These are phyloP conservation scores for Populus trichocarpa DNA, from an alignment of 441 rosid genomes.

Conservation along the genomic window DNA sequence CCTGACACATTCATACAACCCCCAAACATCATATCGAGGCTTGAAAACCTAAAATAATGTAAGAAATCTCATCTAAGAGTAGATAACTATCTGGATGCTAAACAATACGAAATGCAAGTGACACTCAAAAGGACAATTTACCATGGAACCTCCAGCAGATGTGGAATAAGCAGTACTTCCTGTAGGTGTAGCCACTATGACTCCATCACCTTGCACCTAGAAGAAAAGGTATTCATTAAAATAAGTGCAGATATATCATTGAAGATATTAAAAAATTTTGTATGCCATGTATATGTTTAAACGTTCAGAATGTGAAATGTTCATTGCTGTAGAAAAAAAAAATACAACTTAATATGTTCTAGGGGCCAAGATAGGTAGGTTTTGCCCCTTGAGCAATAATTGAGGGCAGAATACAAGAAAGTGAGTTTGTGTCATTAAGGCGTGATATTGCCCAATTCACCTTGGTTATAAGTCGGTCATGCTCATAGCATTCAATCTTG, in stretches of 20 bases:
- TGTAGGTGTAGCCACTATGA: conserved; percentile 96
- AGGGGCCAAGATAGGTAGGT: neutral
- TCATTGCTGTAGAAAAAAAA: neutral
- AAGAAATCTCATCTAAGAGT: neutral
- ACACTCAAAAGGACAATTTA: conserved; percentile 26
- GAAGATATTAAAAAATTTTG: neutral
- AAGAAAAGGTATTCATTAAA: conserved; percentile 15
- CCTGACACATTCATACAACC: neutral
- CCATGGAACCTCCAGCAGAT: conserved; percentile 99
- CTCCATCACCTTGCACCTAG: conserved; percentile 99
- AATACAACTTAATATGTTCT: neutral
- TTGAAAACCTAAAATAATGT: too few species aligned
- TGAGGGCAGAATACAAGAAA: neutral
- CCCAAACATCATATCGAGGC: neutral
- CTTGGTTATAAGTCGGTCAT: conserved; percentile 94
- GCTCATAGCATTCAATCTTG: conserved; percentile 93
- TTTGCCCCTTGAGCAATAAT: conserved; percentile 1
- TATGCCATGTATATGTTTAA: neutral
- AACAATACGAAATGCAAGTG: neutral
- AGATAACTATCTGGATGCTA: neutral
- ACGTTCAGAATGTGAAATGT: conserved; percentile 3
- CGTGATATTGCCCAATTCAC: conserved; percentile 35
- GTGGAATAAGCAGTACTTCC: conserved; percentile 99
- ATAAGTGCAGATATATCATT: neutral
- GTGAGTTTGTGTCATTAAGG: neutral